phyloP scores from a whole-genome alignment of 306 rosid species.

The Crotalaria pallida region DNA sequence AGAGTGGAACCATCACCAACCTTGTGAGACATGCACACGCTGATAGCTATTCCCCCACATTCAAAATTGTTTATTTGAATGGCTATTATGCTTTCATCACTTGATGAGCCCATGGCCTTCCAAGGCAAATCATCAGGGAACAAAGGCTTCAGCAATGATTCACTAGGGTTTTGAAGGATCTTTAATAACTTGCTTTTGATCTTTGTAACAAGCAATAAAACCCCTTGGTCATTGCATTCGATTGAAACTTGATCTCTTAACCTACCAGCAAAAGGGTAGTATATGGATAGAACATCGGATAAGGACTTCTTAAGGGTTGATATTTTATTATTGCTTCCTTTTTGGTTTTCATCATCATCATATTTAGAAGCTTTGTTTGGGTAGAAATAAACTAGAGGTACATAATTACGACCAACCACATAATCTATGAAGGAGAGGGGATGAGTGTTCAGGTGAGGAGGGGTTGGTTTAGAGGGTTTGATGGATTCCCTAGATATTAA shows the following conservation, averaged over 20 bases:
- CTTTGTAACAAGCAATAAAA: constrained; percentile 13
- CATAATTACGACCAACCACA: neutral
- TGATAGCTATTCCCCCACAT: constrained; percentile 35
- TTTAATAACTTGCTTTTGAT: constrained; percentile 4
- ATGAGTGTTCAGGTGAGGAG: constrained; percentile 10
- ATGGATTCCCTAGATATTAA: constrained; percentile 38
- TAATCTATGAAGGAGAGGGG: constrained; percentile 36
- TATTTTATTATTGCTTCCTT: neutral
- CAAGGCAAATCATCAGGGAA: constrained; percentile 34
- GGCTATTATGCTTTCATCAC: neutral
- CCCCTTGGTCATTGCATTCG: constrained; percentile 50
- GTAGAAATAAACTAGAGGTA: constrained; percentile 39
- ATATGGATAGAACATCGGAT: constrained; percentile 31
- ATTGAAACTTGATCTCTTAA: constrained; percentile 12
- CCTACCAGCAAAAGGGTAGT: constrained; percentile 50
- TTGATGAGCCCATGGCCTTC: neutral
- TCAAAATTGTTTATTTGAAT: constrained; percentile 33
- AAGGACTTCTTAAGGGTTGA: constrained; percentile 37
- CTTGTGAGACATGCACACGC: constrained; percentile 41
- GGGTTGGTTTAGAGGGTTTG: constrained; percentile 46
- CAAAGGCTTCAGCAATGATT: constrained; percentile 8
- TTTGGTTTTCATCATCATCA: neutral
- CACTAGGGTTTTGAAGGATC: constrained; percentile 23
- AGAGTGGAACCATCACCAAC: constrained; percentile 29
- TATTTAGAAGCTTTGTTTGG: neutral